phyloP scores from a whole-genome alignment of 805 yeast genomes.

The Cyberlindnera meyerae region DNA sequence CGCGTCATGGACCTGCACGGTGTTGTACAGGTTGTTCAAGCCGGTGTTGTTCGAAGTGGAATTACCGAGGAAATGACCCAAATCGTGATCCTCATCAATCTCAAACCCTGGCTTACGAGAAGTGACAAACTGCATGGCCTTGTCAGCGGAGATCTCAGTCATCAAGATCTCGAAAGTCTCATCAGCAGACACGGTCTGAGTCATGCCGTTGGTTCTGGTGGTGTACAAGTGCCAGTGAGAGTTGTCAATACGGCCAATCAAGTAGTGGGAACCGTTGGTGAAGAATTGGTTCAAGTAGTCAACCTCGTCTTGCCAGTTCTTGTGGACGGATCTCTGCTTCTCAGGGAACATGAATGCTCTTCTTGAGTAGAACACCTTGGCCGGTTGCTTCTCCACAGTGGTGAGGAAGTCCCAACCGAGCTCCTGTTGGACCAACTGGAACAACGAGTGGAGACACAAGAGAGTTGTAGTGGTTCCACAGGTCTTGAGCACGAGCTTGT shows the following conservation, averaged over 20 bases:
- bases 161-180: constrained; percentile 85
- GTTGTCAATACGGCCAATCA: constrained; percentile 74
- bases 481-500: constrained; percentile 82
- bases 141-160: constrained; percentile 68
- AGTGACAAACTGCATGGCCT: constrained; percentile 56
- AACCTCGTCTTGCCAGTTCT: constrained; percentile 81
- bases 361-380: constrained; percentile 81
- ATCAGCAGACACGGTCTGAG: constrained; percentile 32
- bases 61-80: constrained; percentile 79
- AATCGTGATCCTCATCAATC: constrained; percentile 49
- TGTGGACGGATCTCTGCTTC: constrained; percentile 74
- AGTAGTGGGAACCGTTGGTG: constrained; percentile 55
- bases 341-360: constrained; percentile 91
- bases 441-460: constrained; percentile 63
- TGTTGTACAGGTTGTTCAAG: constrained; percentile 55
- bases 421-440: constrained; percentile 42
- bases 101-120: constrained; percentile 38
- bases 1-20: constrained; percentile 63
- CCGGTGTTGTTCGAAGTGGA: constrained; percentile 60
- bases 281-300: constrained; percentile 62
- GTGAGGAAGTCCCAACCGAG: constrained; percentile 37
- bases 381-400: constrained; percentile 33
- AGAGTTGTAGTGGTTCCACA: constrained; percentile 95
- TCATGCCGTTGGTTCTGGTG: constrained; percentile 34
- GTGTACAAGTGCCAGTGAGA: constrained; percentile 91